These are phyloP conservation scores for Podospora anserina DNA, from an alignment of 495 filamentous ascomycete genomes.

Conservation along the genomic window DNA sequence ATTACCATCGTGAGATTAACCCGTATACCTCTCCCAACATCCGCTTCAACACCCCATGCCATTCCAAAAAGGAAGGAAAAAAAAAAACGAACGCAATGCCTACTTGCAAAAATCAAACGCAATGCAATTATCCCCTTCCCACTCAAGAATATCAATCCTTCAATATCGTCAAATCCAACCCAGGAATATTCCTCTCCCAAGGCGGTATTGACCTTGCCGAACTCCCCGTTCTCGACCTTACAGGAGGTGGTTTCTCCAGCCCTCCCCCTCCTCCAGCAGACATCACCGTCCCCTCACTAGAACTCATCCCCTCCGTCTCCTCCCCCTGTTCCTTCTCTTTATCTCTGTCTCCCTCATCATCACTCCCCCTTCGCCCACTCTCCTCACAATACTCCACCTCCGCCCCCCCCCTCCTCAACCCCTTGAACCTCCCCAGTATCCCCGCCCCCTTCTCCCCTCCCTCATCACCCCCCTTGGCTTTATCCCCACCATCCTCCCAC, in stretches of 20 bases:
- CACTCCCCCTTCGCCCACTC: background rate
- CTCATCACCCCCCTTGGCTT: background rate
- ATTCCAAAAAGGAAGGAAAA: background rate
- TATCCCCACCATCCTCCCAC: background rate
- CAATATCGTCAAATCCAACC: slow-evolving; percentile 19
- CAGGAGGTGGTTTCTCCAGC: background rate
- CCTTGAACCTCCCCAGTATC: background rate
- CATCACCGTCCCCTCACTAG: background rate
- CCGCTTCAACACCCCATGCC: background rate
- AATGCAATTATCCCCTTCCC: background rate
- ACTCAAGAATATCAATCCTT: background rate
- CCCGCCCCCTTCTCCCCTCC: background rate
- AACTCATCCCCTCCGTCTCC: background rate
- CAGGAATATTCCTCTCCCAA: slow-evolving; percentile 15
- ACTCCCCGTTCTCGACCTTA: background rate
- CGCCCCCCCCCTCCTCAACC: background rate
- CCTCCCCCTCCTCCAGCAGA: no score
- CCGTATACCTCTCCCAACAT: background rate
- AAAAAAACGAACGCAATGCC: background rate
- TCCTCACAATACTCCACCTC: slow-evolving; percentile 3
- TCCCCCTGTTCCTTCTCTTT: background rate
- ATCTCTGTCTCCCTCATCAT: background rate
- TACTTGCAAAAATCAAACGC: background rate
- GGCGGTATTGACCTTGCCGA: slow-evolving; percentile 5
- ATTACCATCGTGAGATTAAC: background rate